Evolutionary conservation across 352 stramenopile genomes (phyloP).

Genomic region (Peronosclerospora sorghi): DNA sequence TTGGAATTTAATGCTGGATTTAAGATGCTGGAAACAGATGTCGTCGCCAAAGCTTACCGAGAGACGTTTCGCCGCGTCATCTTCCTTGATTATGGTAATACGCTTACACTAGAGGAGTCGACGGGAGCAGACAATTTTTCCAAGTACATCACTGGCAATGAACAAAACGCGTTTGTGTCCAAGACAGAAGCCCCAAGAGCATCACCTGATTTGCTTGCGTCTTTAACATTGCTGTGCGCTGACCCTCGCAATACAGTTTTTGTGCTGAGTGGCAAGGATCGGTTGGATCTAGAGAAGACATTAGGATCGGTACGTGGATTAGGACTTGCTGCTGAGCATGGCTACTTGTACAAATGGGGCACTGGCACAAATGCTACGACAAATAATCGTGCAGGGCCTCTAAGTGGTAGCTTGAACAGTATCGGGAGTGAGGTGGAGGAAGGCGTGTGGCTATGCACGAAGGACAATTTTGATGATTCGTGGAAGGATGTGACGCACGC

Average conservation of each 20-base stretch:
- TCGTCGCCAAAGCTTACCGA: slow-evolving; percentile 86
- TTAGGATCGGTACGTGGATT: slow-evolving; percentile 91
- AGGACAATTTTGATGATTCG: slow-evolving; percentile 88
- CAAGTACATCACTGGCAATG: slow-evolving; percentile 58
- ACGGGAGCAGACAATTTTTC: slow-evolving; percentile 54
- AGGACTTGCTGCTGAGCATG: slow-evolving; percentile 95
- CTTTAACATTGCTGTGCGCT: slow-evolving; percentile 86
- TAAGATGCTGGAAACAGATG: slow-evolving; percentile 87
- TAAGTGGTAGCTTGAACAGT: slow-evolving; percentile 16
- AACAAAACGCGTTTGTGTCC: slow-evolving; percentile 20
- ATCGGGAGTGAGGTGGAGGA: slow-evolving; percentile 25
- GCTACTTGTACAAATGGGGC: slow-evolving; percentile 96
- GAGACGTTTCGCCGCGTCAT: slow-evolving; percentile 85
- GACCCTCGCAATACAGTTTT: slow-evolving; percentile 98
- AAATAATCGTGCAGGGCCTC: slow-evolving; percentile 9
- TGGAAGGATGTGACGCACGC: slow-evolving; percentile 96
- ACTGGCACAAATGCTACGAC: slow-evolving; percentile 22
- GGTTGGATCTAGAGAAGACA: slow-evolving; percentile 88
- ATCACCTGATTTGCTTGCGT: slow-evolving; percentile 72
- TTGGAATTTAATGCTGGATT: slow-evolving; percentile 95
- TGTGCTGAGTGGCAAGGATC: slow-evolving; percentile 95
- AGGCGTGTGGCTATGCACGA: slow-evolving; percentile 75
- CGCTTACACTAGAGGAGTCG: slow-evolving; percentile 87
- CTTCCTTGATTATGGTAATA: slow-evolving; percentile 98
- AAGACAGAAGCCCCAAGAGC: slow-evolving; percentile 19